Evolutionary conservation across 1,284 basidiomycete species (phyloP).

Genomic region (Pseudozyma flocculosa): DNA sequence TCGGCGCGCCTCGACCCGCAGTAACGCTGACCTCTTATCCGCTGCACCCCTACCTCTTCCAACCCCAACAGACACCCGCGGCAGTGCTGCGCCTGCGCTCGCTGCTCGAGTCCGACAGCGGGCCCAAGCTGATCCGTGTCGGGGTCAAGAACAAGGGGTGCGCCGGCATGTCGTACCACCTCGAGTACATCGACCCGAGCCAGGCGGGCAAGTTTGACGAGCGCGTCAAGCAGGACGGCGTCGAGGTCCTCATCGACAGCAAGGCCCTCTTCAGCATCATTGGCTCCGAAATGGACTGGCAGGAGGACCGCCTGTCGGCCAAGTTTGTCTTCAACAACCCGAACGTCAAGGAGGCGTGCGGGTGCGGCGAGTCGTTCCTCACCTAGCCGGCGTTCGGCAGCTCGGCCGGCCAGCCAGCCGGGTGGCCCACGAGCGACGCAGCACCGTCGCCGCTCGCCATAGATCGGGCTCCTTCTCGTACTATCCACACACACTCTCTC

Average conservation of each 20-base stretch:
- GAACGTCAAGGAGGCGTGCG: conserved; percentile 78
- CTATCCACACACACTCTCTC: no score
- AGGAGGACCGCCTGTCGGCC: conserved; percentile 67
- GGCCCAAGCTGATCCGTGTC: conserved; percentile 86
- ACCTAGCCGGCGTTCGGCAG: conserved; percentile 18
- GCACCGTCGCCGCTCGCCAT: no score
- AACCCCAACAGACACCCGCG: conserved; percentile 62
- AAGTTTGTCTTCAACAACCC: conserved; percentile 85
- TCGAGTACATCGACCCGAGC: conserved; percentile 76
- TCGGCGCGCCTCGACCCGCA: no score
- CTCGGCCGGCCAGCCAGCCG: no score
- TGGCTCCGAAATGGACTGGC: conserved; percentile 98
- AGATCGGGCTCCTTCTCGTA: no score
- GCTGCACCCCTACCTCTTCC: no score
- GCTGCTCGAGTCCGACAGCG: conserved; percentile 72
- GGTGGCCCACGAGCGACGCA: no score
- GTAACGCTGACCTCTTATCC: no score
- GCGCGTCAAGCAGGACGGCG: conserved; percentile 72
- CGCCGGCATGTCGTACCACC: conserved; percentile 93
- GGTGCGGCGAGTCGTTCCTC: conserved; percentile 79
- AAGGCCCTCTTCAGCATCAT: conserved; percentile 98
- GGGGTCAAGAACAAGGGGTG: conserved; percentile 98
- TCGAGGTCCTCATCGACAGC: conserved; percentile 90
- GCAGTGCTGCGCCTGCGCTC: conserved; percentile 65
- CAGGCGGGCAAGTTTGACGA: conserved; percentile 88